Evolutionary conservation across 73 alveolate genomes (phyloP).

Genomic region (Stentor roeselii): DNA sequence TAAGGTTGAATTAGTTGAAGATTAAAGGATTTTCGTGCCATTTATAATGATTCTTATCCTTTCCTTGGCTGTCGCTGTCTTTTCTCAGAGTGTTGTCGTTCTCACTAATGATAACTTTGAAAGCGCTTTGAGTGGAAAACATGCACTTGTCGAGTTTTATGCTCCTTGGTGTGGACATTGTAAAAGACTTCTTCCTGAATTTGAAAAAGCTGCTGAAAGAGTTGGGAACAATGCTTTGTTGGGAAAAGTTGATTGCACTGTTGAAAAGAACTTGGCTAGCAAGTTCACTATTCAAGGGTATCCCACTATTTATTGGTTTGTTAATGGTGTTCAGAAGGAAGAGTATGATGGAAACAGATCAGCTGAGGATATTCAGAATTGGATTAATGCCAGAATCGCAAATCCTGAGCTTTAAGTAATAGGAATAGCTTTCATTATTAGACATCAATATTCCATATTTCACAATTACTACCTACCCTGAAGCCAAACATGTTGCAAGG

Average conservation of each 20-base stretch:
- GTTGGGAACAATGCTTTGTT: slow-evolving; percentile 26
- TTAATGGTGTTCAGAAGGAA: background rate
- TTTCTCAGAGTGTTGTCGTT: slow-evolving; percentile 45
- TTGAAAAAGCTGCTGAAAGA: slow-evolving; percentile 47
- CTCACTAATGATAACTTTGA: slow-evolving; percentile 54
- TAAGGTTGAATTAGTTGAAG: too few relatives aligned
- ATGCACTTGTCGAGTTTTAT: slow-evolving; percentile 37
- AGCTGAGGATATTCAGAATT: background rate
- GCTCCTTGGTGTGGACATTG: slow-evolving; percentile 73
- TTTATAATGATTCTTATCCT: too few relatives aligned
- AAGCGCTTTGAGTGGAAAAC: slow-evolving; percentile 40
- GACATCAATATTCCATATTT: too few relatives aligned
- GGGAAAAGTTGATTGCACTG: slow-evolving; percentile 45
- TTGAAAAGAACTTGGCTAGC: slow-evolving; percentile 33
- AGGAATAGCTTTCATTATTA: too few relatives aligned
- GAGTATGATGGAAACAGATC: background rate
- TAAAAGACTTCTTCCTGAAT: slow-evolving; percentile 55
- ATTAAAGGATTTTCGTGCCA: too few relatives aligned
- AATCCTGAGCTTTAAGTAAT: too few relatives aligned
- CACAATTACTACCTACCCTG: too few relatives aligned
- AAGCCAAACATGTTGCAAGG: background rate
- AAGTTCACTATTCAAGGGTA: slow-evolving; percentile 43
- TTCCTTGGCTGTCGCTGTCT: slow-evolving; percentile 34
- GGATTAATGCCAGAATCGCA: background rate
- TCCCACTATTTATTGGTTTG: slow-evolving; percentile 36